Percentiles rank a stretch among this genome's conserved stretches.
These are phyloP conservation scores for Ascochyta pisi DNA, from an alignment of 2,329 filamentous ascomycete genomes.

Conservation along the genomic window DNA sequence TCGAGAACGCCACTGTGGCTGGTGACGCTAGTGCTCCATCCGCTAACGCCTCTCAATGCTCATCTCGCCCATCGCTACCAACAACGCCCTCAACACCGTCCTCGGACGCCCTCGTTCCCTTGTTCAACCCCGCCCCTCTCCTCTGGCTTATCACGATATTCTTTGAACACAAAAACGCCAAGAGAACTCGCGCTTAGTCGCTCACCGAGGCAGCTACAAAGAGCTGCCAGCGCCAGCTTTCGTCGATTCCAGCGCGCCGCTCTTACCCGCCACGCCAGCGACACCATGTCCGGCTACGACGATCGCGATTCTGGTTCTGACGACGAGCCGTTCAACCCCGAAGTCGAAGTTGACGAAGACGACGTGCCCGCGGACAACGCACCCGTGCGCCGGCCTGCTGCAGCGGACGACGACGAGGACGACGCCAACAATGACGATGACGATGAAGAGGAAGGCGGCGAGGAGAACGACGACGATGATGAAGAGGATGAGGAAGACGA, in stretches of 20 bases:
- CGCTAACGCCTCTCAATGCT: conserved; percentile 28
- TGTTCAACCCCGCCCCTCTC: not conserved
- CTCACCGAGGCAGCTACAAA: not conserved
- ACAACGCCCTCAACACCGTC: conserved; percentile 28
- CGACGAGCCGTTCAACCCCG: conserved; percentile 91
- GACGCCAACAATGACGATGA: conserved; percentile 37
- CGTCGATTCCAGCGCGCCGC: conserved; percentile 14
- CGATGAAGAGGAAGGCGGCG: conserved; percentile 49
- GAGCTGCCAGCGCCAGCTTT: conserved; percentile 15
- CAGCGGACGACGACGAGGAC: conserved; percentile 42
- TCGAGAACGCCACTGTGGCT: not conserved
- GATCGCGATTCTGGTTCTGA: conserved; percentile 53
- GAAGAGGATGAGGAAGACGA: conserved; percentile 69
- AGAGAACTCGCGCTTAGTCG: not conserved
- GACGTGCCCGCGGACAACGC: conserved; percentile 36
- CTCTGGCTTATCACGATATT: not conserved
- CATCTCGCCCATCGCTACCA: conserved; percentile 25
- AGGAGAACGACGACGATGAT: conserved; percentile 65
- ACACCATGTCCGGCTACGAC: conserved; percentile 41
- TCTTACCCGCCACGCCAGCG: conserved; percentile 3
- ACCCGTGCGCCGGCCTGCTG: conserved; percentile 36
- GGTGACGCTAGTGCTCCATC: conserved; percentile 14
- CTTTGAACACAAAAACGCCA: conserved; percentile 6
- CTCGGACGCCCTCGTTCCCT: not conserved
- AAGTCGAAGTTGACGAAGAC: conserved; percentile 72